Base-by-base conservation (phyloP, 1,284 basidiomycete species). In the Phenoliferia sp. region DNA sequence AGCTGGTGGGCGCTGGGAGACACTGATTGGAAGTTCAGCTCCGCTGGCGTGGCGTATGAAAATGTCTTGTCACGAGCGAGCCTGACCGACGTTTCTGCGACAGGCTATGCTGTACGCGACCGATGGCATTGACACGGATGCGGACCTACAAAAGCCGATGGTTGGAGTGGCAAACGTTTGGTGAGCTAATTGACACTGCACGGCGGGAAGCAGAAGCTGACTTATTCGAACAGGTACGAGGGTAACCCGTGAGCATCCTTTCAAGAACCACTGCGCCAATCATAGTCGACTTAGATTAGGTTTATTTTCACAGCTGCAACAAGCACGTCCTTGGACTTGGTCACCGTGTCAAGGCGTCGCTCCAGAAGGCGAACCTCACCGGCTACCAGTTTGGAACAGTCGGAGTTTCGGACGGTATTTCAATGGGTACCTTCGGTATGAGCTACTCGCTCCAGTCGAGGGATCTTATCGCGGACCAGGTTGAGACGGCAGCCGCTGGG, bases 331-430 rank as follows among this genome's bases (percentile, higher is more conserved):
- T 97, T 9, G 89, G 85, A n/a, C 85, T 97, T 32, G 94, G 94
- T 15, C 87, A 89, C 77, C 83, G 89, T 67, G 85, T 95, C 78
- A 96, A 95, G 79, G 82, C 86, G 61, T 95, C 94, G 12, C 81
- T 97, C 59, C 74, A 78, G 22, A 84, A 86, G 50, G 84, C 89
- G 33, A 89, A 85, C 61, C 80, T 97, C 76, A 92, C 94, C 74
- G 95, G 90, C 22, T 95, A 98, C 82, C 94, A 97, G 80, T 98
- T 97, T 79, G 95, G 95, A 65, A 94, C 93, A 12, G 92, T 96
- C 69, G 95, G 92, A 71, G 94, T 98, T 73, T 95, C 92, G 76
- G 95, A 98, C 80, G 95, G 92, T 50, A 98, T 99, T 80, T 95
- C 92, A 78, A 98, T 96, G 89, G 95, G 75, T 67, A 78, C 64